Conservation (phyloP, 495 filamentous ascomycete species). For the Oidiodendron maius region DNA sequence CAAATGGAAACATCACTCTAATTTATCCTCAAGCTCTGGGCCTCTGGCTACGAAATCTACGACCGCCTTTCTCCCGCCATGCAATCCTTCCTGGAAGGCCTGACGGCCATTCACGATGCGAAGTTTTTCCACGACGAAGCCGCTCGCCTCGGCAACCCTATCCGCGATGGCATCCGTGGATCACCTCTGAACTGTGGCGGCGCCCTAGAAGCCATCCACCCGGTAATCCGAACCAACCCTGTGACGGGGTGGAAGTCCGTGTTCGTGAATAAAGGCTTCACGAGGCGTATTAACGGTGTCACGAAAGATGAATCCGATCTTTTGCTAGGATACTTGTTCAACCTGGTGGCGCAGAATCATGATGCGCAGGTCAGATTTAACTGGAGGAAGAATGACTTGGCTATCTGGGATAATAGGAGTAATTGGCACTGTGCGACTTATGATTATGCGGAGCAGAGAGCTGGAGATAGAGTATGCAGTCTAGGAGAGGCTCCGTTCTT, state of each 20-base stretch:
- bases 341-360: constrained; percentile 54
- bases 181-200: constrained; percentile 65
- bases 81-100: constrained; percentile 63
- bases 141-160: constrained; percentile 50
- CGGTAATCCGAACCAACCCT: constrained; percentile 66
- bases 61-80: constrained; percentile 61
- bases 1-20: no score
- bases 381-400: constrained; percentile 65
- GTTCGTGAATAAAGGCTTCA: constrained; percentile 77
- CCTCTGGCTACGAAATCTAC: constrained; percentile 68
- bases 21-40: constrained; percentile 75
- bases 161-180: constrained; percentile 53
- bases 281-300: constrained; percentile 67
- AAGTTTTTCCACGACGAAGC: constrained; percentile 65
- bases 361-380: constrained; percentile 67
- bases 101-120: constrained; percentile 67
- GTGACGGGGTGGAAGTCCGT: constrained; percentile 51
- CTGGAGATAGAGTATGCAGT: no score
- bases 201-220: constrained; percentile 60
- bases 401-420: constrained; percentile 62
- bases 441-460: no score
- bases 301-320: constrained; percentile 64
- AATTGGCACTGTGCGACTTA: no score
- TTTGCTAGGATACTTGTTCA: constrained; percentile 59
- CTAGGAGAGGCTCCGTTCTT: no score